Conservation (phyloP, 768 basidiomycete species). For the Tephrocybe sp. region DNA sequence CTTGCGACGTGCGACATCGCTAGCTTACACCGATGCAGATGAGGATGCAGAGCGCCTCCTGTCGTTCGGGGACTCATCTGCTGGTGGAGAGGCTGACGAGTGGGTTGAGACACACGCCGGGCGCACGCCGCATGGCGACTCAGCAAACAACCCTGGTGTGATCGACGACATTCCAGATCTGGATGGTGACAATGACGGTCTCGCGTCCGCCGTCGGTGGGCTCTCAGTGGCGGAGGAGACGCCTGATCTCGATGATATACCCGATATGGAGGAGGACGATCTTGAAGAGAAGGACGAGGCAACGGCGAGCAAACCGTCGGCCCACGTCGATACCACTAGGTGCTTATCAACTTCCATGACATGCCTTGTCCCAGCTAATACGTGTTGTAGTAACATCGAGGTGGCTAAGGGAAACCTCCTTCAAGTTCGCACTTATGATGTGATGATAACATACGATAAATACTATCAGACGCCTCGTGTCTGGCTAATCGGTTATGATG, state of each 20-base stretch:
- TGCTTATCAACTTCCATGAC: slow-evolving; percentile 25
- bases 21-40: slow-evolving; percentile 93
- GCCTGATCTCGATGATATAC: slow-evolving; percentile 96
- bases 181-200: slow-evolving; percentile 52
- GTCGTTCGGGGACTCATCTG: slow-evolving; percentile 69
- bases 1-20: slow-evolving; percentile 86
- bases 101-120: slow-evolving; percentile 99
- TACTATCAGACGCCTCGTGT: slow-evolving; percentile 98
- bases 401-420: slow-evolving; percentile 80
- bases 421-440: slow-evolving; percentile 97
- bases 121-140: slow-evolving; percentile 53
- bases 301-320: slow-evolving; percentile 54
- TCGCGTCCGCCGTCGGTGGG: slow-evolving; percentile 43
- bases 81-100: slow-evolving; percentile 69
- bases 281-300: slow-evolving; percentile 89
- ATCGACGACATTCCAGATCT: slow-evolving; percentile 90
- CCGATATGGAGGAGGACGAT: slow-evolving; percentile 98
- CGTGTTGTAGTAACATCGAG: slow-evolving; percentile 50
- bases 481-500: slow-evolving; percentile 97
- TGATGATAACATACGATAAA: slow-evolving; percentile 99
- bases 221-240: slow-evolving; percentile 60
- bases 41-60: slow-evolving; percentile 95
- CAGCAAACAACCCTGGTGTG: slow-evolving; percentile 55
- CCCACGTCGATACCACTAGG: slow-evolving; percentile 52
- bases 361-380: not conserved